Evolutionary conservation across 2,329 filamentous ascomycete species (phyloP), one percentile per base, ranked within the genome.

Genomic region (Curvularia sp.): DNA sequence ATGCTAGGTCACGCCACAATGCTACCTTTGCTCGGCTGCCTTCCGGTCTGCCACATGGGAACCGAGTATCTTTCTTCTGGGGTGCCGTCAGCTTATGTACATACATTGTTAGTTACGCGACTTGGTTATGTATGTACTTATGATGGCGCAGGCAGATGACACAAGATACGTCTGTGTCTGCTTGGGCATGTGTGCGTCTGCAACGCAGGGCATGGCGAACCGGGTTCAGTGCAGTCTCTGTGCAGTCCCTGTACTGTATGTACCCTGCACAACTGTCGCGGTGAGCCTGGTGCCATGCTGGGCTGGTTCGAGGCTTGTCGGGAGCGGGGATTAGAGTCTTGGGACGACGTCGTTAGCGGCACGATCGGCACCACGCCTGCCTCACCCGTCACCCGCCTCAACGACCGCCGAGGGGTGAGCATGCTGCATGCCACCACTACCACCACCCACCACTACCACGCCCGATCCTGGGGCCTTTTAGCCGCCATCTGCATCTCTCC

Each of bases 21-120:
- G 51, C 54, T 49, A 46, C 55, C 43, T 50, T 32, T 19, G 47
- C 49, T 28, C 48, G 55, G 5, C 55, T 53, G n/a, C n/a, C n/a
- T n/a, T 49, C 32, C 28, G 34, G 25, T 19, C 28, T 27, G 9
- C 36, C 49, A 34, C 38, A 41, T 23, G 36, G 36, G n/a, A 21
- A 13, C 38, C 9, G 4, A 41, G n/a, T 5, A 12, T 19, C 47
- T 38, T 38, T 39, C n/a, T 49, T 51, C 25, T 36, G 34, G 19
- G 21, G 38, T 21, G 53, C 41, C 2, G 47, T 46, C 30, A 56
- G 48, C 48, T 32, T 42, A n/a, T n/a, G n/a, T n/a, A n/a, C n/a
- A n/a, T n/a, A 52, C 48, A 27, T 25, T 43, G 41, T 15, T 43
- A 12, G 41, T 15, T 43, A 12, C 41, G 27, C 13, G 23, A 43